Base-by-base conservation (phyloP, 352 stramenopile genomes). In the Phytopythium sindhum region DNA sequence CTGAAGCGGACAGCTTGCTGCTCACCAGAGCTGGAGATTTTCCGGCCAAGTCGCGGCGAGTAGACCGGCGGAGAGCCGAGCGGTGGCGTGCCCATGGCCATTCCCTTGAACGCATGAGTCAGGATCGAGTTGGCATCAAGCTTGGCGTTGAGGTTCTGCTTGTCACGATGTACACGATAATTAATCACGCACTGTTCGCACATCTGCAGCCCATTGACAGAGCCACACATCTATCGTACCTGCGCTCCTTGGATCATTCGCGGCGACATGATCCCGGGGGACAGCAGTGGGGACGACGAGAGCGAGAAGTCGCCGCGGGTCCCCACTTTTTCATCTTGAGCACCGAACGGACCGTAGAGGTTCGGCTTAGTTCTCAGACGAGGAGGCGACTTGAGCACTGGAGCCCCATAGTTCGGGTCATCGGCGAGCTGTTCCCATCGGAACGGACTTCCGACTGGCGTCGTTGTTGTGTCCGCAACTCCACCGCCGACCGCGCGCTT, bases 381-480 rank as follows among this genome's bases (percentile, higher is more conserved):
- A n/a, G 64, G 63, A 21, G 78, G 82, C 8, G 77, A 82, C 54
- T 75, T 78, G 11, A 90, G 68, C 37, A 89, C 64, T 8, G 80
- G 80, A 14, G 83, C 75, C 15, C 70, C 77, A 57, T 89, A 86
- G 15, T 74, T 85, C 3, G 74, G 73, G 51, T 92, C 83, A 53
- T 87, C 85, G 24, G 80, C 70, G 15, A 88, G 47, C 61, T 67
- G 81, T 39, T 89, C 83, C 86, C 86, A 95, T 59, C 76, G 70
- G 29, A 91, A 82, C 28, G 81, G 81, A 73, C 79, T 91, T 17
- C 68, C 70, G 62, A 55, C 68, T 26, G 60, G 28, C 23, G 60
- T 60, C 26, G 45, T 69, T 24, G 55, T 74, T 1, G 57, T 44
- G 45, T 9, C 12, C 4, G 33, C 33, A 8, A 45, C 9, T n/a